These are phyloP conservation scores for Paraphaeosphaeria sporulosa DNA, from an alignment of 2,329 filamentous ascomycete species.

Conservation along the genomic window DNA sequence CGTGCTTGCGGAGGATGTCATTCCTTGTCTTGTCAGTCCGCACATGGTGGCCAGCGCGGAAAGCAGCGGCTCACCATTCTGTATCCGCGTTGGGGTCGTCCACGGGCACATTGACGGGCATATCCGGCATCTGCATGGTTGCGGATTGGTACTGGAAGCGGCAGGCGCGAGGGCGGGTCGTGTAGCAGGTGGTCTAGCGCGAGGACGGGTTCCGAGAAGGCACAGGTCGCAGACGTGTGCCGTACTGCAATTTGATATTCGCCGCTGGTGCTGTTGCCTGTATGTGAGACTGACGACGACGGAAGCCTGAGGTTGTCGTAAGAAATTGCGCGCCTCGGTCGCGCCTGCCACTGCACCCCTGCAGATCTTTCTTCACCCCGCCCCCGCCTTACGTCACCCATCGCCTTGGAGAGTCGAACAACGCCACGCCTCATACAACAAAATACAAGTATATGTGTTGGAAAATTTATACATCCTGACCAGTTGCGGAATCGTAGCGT, in stretches of 20 bases:
- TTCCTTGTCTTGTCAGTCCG: slow-evolving; percentile 69
- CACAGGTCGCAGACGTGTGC: background rate
- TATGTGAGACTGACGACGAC: slow-evolving; percentile 7
- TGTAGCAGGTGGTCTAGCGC: background rate
- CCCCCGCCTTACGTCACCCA: slow-evolving; percentile 13
- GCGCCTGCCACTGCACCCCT: slow-evolving; percentile 6
- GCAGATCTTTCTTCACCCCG: slow-evolving; percentile 11
- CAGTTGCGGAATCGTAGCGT: background rate
- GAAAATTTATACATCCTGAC: no score
- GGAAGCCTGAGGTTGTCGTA: slow-evolving; percentile 11
- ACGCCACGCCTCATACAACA: background rate
- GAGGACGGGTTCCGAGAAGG: background rate
- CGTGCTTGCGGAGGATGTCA: slow-evolving; percentile 96
- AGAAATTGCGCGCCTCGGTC: slow-evolving; percentile 10
- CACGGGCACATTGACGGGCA: slow-evolving; percentile 79
- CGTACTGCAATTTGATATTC: background rate
- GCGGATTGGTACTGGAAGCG: slow-evolving; percentile 2
- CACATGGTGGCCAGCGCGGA: background rate
- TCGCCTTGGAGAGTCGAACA: background rate
- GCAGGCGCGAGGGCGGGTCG: background rate
- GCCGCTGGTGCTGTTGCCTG: slow-evolving; percentile 13
- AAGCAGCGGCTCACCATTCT: slow-evolving; percentile 77
- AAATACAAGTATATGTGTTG: background rate
- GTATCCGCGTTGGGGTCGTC: slow-evolving; percentile 97
- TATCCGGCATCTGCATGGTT: slow-evolving; percentile 56